These are phyloP conservation scores for Phaeophleospora eucalypticola DNA, from an alignment of 2,329 filamentous ascomycete species.

Conservation along the genomic window DNA sequence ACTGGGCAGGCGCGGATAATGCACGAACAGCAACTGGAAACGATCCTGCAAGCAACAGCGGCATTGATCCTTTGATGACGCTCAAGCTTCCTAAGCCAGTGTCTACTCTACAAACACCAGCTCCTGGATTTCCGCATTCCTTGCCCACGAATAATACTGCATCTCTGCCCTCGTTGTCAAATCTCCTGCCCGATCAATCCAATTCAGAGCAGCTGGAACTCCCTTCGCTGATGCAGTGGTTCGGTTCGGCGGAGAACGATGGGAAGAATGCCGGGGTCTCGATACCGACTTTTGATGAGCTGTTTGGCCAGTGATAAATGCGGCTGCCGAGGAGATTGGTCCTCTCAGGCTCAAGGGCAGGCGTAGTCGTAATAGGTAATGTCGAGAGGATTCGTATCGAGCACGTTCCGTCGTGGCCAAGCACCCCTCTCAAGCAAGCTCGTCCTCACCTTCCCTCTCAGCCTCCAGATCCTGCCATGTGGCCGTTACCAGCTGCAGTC, in stretches of 20 bases:
- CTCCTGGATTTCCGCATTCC: constrained; percentile 17
- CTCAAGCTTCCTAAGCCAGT: constrained; percentile 24
- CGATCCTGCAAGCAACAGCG: constrained; percentile 8
- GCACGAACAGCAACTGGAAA: constrained; percentile 3
- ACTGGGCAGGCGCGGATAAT: constrained; percentile 25
- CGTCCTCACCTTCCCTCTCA: background rate
- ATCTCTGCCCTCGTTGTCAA: constrained; percentile 13
- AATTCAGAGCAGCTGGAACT: constrained; percentile 27
- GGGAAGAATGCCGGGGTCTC: constrained; percentile 12
- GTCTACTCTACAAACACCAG: constrained; percentile 1
- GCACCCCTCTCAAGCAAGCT: background rate
- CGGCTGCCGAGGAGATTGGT: background rate
- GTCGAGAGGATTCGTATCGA: background rate
- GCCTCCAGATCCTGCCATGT: background rate
- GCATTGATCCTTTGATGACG: constrained; percentile 26
- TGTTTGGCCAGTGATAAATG: constrained; percentile 13
- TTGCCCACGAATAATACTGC: constrained; percentile 8
- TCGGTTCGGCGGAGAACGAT: constrained; percentile 16
- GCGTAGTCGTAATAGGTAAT: too few species aligned
- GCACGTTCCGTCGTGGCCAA: too few species aligned
- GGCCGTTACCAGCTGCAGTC: background rate
- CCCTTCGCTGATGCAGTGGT: constrained; percentile 26
- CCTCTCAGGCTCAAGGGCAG: background rate
- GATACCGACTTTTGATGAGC: constrained; percentile 22
- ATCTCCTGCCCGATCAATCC: constrained; percentile 10